Evolutionary conservation across 2,329 filamentous ascomycete genomes (phyloP), one percentile per base, ranked within the genome.

Genomic region (Fusarium papillatum): DNA sequence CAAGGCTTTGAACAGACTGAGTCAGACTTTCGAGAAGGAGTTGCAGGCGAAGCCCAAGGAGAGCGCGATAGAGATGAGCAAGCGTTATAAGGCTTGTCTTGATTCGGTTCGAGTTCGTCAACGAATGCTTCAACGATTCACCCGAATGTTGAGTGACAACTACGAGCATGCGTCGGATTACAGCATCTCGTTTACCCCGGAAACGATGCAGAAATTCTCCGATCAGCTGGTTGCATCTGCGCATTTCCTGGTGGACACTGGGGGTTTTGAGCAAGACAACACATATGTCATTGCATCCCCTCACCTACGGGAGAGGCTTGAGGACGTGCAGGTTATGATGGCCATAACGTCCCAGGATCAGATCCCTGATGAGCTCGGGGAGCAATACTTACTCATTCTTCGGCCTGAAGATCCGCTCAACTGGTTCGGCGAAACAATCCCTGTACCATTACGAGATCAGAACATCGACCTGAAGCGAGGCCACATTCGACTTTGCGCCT

Each of bases 111-210:
- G 97, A 80, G 96, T 98, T 69, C 92, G 97, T 26, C 97, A 99
- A 84, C 91, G 97, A 84, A 98, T 98, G 90, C 89, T 99, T 74
- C 98, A 98, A 82, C 95, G 97, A 71, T 98, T 98, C 84, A 97
- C 95, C 22, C 92, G 95, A 76, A 95, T 98, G 82, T 85, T 99
- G 66, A 96, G 94, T 78, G 95, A 98, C 81, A 93, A 96, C 70
- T 99, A 99, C 80, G 97, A 99, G 83, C 98, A 99, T 81, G 95
- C 95, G 7, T 98, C 95, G 13, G 97, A 99, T 83, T 98, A 97
- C 84, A 98, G 95, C 83, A 94, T 98, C 80, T 93, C 94, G 41
- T 90, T 95, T 55, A 81, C 86, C 7, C 88, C 90, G 11, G 92
- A 94, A 38, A 90, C 91, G 72, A 88, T 97, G 72, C 92, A 93